These are phyloP conservation scores for Chrysanthemum makinoi DNA, from an alignment of 129 eudicot genomes.

Conservation along the genomic window DNA sequence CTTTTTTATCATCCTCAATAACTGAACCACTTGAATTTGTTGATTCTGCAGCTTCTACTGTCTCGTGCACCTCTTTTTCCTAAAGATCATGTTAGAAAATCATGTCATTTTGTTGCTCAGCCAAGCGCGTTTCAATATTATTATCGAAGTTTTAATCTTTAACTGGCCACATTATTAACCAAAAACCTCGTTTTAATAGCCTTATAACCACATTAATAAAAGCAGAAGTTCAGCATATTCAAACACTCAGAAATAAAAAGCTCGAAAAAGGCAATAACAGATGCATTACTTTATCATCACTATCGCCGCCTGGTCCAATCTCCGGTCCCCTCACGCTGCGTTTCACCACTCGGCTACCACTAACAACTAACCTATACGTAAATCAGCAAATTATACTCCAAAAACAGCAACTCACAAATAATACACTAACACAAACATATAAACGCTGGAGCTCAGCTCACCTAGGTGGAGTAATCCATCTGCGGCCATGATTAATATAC, in stretches of 20 bases:
- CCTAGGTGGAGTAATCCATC: slow-evolving; percentile 31
- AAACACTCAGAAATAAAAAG: background rate
- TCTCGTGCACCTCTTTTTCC: slow-evolving; percentile 47
- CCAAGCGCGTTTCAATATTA: no score
- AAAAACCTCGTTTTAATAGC: slow-evolving; percentile 5
- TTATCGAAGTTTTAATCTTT: no score
- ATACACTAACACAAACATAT: slow-evolving; percentile 2
- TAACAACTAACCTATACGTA: slow-evolving; percentile 38
- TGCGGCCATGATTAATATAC: slow-evolving; percentile 26
- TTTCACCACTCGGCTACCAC: slow-evolving; percentile 37
- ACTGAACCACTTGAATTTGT: slow-evolving; percentile 28
- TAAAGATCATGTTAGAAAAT: slow-evolving; percentile 26
- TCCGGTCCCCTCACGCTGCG: slow-evolving; percentile 59
- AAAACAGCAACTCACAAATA: slow-evolving; percentile 6
- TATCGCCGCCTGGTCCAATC: slow-evolving; percentile 48
- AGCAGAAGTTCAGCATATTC: background rate
- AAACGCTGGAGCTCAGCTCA: slow-evolving; percentile 15
- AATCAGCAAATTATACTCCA: slow-evolving; percentile 22
- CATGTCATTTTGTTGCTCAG: background rate
- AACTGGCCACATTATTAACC: background rate
- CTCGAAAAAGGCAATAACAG: slow-evolving; percentile 9
- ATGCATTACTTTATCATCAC: slow-evolving; percentile 56
- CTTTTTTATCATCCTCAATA: slow-evolving; percentile 24
- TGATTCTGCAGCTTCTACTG: slow-evolving; percentile 35
- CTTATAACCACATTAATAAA: slow-evolving; percentile 22